These are phyloP conservation scores for Pseudotsuga menziesii DNA, from an alignment of 75 land plant genomes.

Conservation along the genomic window DNA sequence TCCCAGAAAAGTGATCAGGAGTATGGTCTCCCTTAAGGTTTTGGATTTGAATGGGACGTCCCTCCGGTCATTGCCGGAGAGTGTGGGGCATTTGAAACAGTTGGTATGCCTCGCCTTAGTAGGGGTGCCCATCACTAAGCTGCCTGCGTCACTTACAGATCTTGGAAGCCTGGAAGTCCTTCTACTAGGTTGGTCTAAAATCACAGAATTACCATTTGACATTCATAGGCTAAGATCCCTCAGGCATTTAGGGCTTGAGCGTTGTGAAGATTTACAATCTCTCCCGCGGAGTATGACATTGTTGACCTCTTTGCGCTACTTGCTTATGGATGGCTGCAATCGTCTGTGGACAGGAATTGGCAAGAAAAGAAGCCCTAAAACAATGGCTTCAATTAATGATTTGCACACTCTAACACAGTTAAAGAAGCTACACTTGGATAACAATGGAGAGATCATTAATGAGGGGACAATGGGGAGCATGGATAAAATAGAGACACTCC, in stretches of 20 bases:
- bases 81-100: neutral
- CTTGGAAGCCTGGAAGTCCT: neutral
- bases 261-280: neutral
- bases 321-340: neutral
- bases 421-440: neutral
- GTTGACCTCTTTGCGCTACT: neutral
- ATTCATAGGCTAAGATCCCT: constrained; percentile 2
- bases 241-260: neutral
- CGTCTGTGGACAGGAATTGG: no score
- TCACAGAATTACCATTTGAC: neutral
- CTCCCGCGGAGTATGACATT: neutral
- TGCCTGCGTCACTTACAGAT: neutral
- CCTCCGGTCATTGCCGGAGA: neutral
- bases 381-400: neutral
- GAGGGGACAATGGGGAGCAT: neutral
- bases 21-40: neutral
- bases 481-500: neutral
- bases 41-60: neutral
- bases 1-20: neutral
- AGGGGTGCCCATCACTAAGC: neutral
- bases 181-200: neutral
- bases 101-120: neutral
- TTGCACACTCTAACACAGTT: neutral
- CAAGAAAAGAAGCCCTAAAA: neutral
- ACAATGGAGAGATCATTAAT: neutral